Conservation (phyloP, 768 basidiomycete species). For the Paxillus ammoniavirescens region DNA sequence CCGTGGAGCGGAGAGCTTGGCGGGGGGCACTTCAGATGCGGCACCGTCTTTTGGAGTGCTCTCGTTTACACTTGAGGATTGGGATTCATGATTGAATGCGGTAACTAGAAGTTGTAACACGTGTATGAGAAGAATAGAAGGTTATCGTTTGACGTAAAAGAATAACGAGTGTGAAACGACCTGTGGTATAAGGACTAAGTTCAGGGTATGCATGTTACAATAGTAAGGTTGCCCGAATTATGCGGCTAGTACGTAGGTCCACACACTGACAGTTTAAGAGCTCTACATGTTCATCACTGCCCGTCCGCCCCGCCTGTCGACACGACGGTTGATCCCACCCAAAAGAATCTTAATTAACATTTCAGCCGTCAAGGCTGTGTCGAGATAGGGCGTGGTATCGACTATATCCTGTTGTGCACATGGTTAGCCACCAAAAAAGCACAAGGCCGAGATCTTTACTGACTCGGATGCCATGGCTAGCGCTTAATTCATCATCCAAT, state of each 20-base stretch:
- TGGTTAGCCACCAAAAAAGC: background rate
- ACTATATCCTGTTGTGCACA: slow-evolving; percentile 55
- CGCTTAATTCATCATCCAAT: slow-evolving; percentile 57
- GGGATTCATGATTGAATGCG: slow-evolving; percentile 45
- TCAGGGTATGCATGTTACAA: background rate
- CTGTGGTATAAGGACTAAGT: too few relatives aligned
- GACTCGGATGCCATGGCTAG: slow-evolving; percentile 44
- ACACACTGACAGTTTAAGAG: background rate
- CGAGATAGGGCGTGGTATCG: slow-evolving; percentile 59
- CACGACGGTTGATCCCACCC: slow-evolving; percentile 62
- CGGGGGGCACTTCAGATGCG: slow-evolving; percentile 56
- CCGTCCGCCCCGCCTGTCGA: slow-evolving; percentile 36
- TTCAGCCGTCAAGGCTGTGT: slow-evolving; percentile 42
- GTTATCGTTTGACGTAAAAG: background rate
- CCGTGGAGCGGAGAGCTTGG: slow-evolving; percentile 67
- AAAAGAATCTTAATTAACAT: slow-evolving; percentile 60
- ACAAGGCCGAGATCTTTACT: slow-evolving; percentile 2
- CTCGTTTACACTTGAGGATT: slow-evolving; percentile 77
- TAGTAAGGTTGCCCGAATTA: background rate
- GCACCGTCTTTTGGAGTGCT: slow-evolving; percentile 67
- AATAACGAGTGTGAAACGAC: too few relatives aligned
- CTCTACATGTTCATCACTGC: slow-evolving; percentile 21
- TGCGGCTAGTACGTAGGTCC: too few relatives aligned
- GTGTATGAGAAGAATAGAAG: slow-evolving; percentile 28
- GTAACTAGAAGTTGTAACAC: too few relatives aligned